Percentiles rank a stretch among this genome's conserved stretches.
These are phyloP conservation scores for Leishmania mexicana DNA, from an alignment of 208 protist genomes.

Conservation along the genomic window DNA sequence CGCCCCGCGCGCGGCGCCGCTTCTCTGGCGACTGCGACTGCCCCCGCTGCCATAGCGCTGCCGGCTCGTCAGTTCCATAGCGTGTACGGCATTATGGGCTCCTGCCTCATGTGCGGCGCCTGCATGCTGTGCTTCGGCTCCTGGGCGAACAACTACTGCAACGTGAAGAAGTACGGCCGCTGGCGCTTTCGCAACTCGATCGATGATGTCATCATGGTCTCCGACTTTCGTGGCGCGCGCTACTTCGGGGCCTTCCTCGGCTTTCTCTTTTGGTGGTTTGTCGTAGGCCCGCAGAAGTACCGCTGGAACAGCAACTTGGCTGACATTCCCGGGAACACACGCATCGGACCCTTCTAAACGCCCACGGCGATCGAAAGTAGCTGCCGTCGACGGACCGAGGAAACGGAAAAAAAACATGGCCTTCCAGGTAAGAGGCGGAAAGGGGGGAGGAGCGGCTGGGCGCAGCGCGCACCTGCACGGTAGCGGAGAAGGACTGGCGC, in stretches of 20 bases:
- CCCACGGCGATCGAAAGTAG: background rate
- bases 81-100: slow-evolving; percentile 58
- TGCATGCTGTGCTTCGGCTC: slow-evolving; percentile 83
- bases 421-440: background rate
- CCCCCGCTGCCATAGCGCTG: slow-evolving; percentile 2
- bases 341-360: slow-evolving; percentile 75
- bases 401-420: background rate
- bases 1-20: slow-evolving; percentile 8
- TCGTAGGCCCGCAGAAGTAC: slow-evolving; percentile 87
- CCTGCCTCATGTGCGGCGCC: slow-evolving; percentile 59
- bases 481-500: background rate
- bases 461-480: background rate
- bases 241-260: slow-evolving; percentile 78
- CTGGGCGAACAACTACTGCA: slow-evolving; percentile 88
- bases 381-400: background rate
- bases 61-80: slow-evolving; percentile 58
- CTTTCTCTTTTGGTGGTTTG: slow-evolving; percentile 88
- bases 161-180: slow-evolving; percentile 84
- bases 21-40: background rate
- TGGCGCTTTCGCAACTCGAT: slow-evolving; percentile 89
- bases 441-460: background rate
- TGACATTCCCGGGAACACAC: slow-evolving; percentile 79
- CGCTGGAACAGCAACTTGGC: slow-evolving; percentile 73
- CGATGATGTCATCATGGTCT: slow-evolving; percentile 86
- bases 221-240: slow-evolving; percentile 74